These are phyloP conservation scores for Pichia sp. DNA, from an alignment of 1,139 yeast species.

Conservation along the genomic window DNA sequence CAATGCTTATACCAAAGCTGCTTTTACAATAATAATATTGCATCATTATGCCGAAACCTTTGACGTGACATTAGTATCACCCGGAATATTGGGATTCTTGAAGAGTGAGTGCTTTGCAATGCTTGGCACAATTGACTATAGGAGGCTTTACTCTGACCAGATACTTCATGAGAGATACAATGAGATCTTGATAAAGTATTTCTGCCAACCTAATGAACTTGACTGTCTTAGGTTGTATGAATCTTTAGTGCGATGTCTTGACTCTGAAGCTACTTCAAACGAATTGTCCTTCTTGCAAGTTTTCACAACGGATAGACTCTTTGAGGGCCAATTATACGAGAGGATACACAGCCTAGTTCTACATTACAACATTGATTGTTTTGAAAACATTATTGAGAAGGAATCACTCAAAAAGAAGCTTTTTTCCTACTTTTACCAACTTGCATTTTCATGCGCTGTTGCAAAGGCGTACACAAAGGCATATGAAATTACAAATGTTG, in stretches of 20 bases:
- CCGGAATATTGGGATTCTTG: slow-evolving; percentile 5
- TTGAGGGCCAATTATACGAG: slow-evolving; percentile 3
- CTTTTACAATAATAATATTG: background rate
- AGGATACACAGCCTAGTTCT: slow-evolving; percentile 8
- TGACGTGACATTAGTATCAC: background rate
- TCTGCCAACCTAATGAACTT: slow-evolving; percentile 5
- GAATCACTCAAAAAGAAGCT: background rate
- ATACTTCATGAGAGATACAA: slow-evolving; percentile 2
- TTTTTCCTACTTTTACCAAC: slow-evolving; percentile 4
- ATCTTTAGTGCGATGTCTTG: slow-evolving; percentile 1
- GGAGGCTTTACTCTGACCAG: background rate
- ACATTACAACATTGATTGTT: slow-evolving; percentile 3
- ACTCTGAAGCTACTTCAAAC: background rate
- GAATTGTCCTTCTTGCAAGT: slow-evolving; percentile 15
- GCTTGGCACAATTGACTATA: slow-evolving; percentile 1
- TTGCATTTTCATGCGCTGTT: slow-evolving; percentile 3
- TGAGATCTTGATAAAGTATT: background rate
- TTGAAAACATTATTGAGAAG: background rate
- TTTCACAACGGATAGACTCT: slow-evolving; percentile 12
- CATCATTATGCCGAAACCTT: background rate
- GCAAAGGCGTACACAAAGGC: slow-evolving; percentile 3
- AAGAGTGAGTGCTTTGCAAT: slow-evolving; percentile 2
- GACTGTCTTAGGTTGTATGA: slow-evolving; percentile 3
- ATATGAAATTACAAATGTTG: slow-evolving; percentile 1
- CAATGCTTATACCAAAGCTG: background rate